Conservation (phyloP, 768 basidiomycete genomes). For the Boletus insuetus region DNA sequence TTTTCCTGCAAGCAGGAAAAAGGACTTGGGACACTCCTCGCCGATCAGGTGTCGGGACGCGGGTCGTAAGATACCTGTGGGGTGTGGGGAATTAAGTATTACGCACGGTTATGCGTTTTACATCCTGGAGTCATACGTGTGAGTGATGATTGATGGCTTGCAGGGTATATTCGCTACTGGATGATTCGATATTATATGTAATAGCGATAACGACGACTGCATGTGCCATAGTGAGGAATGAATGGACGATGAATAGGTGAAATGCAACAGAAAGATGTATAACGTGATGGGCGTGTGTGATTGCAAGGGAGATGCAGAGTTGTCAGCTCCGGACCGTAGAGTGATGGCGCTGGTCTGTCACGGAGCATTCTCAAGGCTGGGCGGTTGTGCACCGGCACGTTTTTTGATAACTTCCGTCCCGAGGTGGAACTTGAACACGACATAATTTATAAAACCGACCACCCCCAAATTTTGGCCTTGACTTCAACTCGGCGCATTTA, state of each 20-base stretch:
- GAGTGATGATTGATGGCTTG: conserved; percentile 1
- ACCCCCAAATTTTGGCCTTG: too few relatives aligned
- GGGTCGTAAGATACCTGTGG: conserved; percentile 16
- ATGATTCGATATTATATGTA: conserved; percentile 21
- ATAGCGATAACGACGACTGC: conserved; percentile 2
- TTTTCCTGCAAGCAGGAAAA: background rate
- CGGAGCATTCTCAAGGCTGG: background rate
- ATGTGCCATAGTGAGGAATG: background rate
- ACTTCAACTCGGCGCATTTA: background rate
- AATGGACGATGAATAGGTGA: conserved; percentile 10
- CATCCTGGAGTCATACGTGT: conserved; percentile 5
- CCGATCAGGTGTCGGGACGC: conserved; percentile 19
- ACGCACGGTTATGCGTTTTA: conserved; percentile 2
- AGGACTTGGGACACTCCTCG: background rate
- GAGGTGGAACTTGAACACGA: background rate
- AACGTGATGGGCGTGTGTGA: background rate
- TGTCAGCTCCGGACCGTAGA: too few relatives aligned
- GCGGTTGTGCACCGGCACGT: too few relatives aligned
- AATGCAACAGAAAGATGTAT: background rate
- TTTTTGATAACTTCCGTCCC: background rate
- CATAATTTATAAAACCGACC: background rate
- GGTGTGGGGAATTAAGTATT: conserved; percentile 18
- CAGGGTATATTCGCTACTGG: background rate
- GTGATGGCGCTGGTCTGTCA: conserved; percentile 8
- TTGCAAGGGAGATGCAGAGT: too few relatives aligned